Evolutionary conservation across 2,329 filamentous ascomycete genomes (phyloP), one percentile per base, ranked within the genome.

Genomic region (Trichoderma afroharzianum): DNA sequence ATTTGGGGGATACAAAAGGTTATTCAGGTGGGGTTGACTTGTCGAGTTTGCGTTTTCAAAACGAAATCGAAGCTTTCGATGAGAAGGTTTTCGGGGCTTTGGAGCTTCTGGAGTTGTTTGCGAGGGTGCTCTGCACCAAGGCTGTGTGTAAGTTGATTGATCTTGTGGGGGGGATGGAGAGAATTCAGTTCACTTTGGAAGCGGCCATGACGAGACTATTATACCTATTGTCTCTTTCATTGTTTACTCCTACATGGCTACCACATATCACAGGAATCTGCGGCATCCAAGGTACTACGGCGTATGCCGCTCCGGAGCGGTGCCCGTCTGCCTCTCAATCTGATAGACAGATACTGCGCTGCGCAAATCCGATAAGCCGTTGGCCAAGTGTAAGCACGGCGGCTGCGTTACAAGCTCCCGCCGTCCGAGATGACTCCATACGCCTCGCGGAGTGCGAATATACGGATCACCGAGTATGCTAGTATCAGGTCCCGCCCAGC

Each of bases 41-140:
- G 1, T 43, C 39, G 39, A 43, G 39, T 43, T 43, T 43, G 39
- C 39, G 39, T 43, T 43, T 43, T 43, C 39, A 43, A 43, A 43
- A 43, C 39, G 39, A n/a, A 43, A 1, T 43, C 1, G 39, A 43
- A 43, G 39, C 39, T 43, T 43, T 43, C 39, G 39, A 43, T n/a
- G 15, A 43, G 6, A 21, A n/a, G 28, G 8, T 33, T 21, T 21
- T 32, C n/a, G n/a, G 58, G 26, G 33, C 30, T 62, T 57, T 57
- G 53, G 53, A 57, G 53, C 58, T 62, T 50, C 39, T 53, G 39
- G 14, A 30, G 63, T 66, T 53, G 63, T 53, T 66, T 47, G 39
- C 63, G 24, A 66, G 39, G 63, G 39, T 66, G 63, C 28, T 66
- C 53, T 66, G 63, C 43, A 47, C 63, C 63, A 32, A 47, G n/a